A percentile compares a stretch with the other conserved stretches of the same genome.
Evolutionary conservation across 345 rosid genomes (phyloP).

Genomic region (Carallia pectinifolia): DNA sequence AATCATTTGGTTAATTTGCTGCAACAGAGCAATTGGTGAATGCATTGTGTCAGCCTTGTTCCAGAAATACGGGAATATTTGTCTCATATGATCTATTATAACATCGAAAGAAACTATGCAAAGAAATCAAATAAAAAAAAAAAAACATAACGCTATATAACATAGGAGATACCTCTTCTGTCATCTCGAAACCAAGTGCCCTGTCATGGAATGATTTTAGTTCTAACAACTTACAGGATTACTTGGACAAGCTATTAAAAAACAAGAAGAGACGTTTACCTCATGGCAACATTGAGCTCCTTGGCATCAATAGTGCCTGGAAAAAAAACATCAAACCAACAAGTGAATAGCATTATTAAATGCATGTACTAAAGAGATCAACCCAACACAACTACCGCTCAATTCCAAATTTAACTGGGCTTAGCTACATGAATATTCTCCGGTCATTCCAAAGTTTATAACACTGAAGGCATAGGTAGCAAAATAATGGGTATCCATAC

Average conservation of each 20-base stretch:
- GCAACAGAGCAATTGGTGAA: constrained; percentile 11
- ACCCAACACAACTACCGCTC: not conserved
- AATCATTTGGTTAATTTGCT: constrained; percentile 97
- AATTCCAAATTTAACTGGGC: no score
- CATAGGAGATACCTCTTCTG: constrained; percentile 62
- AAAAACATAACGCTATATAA: no score
- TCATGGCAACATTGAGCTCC: constrained; percentile 98
- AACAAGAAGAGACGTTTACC: constrained; percentile 36
- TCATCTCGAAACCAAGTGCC: constrained; percentile 99
- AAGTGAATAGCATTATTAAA: not conserved
- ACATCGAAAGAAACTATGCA: not conserved
- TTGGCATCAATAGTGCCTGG: constrained; percentile 92
- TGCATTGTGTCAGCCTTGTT: constrained; percentile 1
- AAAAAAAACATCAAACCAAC: constrained; percentile 22
- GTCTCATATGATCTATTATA: not conserved
- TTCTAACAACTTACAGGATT: not conserved
- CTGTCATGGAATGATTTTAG: constrained; percentile 38
- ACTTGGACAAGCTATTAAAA: not conserved
- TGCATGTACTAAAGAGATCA: not conserved
- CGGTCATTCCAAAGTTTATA: no score
- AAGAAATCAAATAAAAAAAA: not conserved
- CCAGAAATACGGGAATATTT: not conserved
- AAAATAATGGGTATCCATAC: constrained; percentile 22
- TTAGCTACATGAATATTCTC: no score
- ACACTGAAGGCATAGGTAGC: no score